These are phyloP conservation scores for Ministeria vibrans DNA, from an alignment of 78 protist species.

Conservation along the genomic window DNA sequence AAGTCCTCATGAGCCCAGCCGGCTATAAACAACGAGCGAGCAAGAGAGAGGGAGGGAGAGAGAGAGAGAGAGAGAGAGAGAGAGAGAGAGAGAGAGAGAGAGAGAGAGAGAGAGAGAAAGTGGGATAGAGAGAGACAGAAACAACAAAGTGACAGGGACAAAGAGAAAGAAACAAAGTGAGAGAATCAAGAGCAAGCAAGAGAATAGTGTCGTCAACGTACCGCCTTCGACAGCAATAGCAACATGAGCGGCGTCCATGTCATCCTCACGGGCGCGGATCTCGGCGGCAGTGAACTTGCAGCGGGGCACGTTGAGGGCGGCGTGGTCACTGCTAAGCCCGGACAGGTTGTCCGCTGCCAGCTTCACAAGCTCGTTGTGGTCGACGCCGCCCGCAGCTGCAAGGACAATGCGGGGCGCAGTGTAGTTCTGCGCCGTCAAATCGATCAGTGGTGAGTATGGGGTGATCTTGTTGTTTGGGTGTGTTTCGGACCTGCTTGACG, in stretches of 20 bases:
- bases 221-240: background rate
- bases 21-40: too few species aligned
- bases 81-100: background rate
- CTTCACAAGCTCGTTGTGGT: slow-evolving; percentile 69
- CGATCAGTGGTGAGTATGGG: too few species aligned
- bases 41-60: background rate
- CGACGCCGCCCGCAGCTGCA: background rate
- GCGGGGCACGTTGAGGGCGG: background rate
- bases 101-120: background rate
- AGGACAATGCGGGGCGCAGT: slow-evolving; percentile 76
- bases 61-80: background rate
- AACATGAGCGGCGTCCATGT: background rate
- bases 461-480: too few species aligned
- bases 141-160: too few species aligned
- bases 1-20: background rate
- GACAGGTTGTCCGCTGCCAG: slow-evolving; percentile 35
- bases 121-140: background rate
- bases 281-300: background rate
- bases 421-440: slow-evolving; percentile 57
- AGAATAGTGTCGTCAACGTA: too few species aligned
- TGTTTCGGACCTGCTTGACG: slow-evolving; percentile 39
- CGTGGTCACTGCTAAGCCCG: background rate
- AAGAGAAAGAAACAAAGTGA: too few species aligned
- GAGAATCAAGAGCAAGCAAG: too few species aligned
- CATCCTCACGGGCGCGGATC: background rate